Evolutionary conservation across 495 filamentous ascomycete species (phyloP), one percentile per base, ranked within the genome.

Genomic region (Penicillium roqueforti): DNA sequence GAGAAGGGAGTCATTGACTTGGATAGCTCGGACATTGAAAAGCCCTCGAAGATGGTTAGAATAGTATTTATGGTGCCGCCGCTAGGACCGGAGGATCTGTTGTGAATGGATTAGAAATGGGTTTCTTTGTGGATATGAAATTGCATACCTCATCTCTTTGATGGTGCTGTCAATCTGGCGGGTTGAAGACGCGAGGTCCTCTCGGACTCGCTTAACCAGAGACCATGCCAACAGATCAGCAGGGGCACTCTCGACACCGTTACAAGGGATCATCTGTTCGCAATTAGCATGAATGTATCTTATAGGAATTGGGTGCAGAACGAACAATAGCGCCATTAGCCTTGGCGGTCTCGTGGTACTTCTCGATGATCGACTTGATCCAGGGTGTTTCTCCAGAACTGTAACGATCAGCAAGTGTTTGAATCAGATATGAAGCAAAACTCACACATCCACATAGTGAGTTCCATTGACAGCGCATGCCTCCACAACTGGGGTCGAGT

Each of bases 391-490:
- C 93, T 34, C 92, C 92, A 11, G 92, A 96, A 28, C 78, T 80
- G 43, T 20, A 52, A 16, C 20, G 14, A 51, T 63, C 41, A 62
- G 54, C 40, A 9, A 58, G 22, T 56, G 22, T 29, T 28, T 8
- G 10, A 19, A 48, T 8, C 6, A 50, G 9, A 25, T 40, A 32
- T 6, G 48, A 16, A 36, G 28, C 11, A 11, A 32, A 2, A 67
- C 74, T 63, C 51, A 75, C 74, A 83, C 82, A 73, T 97, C 92
- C 39, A 97, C 74, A 66, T 96, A 96, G 67, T 96, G 91, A 11
- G 92, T 96, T 20, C 92, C 92, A 55, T 83, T 84, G 44, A 83
- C 79, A 28, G 89, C 90, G 67, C 92, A 97, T n/a, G 92, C 91
- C 58, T 87, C 85, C 49, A 97, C 83, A 18, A 91, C 89, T 38